Conservation (phyloP, 768 basidiomycete genomes). For the Lepiota venenata region DNA sequence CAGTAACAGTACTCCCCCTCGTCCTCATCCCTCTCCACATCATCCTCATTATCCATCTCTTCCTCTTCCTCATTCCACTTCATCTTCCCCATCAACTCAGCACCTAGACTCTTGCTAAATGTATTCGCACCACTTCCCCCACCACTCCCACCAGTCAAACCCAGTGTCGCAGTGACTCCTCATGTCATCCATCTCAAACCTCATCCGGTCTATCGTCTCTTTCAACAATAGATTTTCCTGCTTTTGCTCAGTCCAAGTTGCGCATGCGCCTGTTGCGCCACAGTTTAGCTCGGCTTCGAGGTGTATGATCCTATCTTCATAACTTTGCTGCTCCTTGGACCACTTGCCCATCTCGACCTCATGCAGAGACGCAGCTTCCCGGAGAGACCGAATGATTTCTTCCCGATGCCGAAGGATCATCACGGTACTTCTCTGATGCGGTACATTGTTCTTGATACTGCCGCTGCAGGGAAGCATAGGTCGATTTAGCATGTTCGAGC, state of each 20-base stretch:
- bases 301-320: constrained; percentile 65
- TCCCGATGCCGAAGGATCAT: constrained; percentile 73
- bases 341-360: constrained; percentile 67
- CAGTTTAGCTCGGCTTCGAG: constrained; percentile 71
- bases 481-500: constrained; percentile 68
- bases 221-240: constrained; percentile 91
- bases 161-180: constrained; percentile 43
- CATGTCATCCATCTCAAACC: constrained; percentile 93
- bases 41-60: constrained; percentile 33
- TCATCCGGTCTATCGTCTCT: constrained; percentile 94
- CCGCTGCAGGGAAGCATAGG: constrained; percentile 75
- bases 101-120: constrained; percentile 72
- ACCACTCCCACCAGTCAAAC: constrained; percentile 34
- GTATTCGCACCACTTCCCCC: constrained; percentile 49
- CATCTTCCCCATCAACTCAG: constrained; percentile 67
- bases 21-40: constrained; percentile 33
- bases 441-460: constrained; percentile 90
- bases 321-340: constrained; percentile 54
- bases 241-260: constrained; percentile 89
- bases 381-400: constrained; percentile 61
- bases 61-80: constrained; percentile 35
- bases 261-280: constrained; percentile 68
- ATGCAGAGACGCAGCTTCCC: constrained; percentile 57
- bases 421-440: constrained; percentile 76
- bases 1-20: constrained; percentile 22